Percentiles rank a stretch among this genome's conserved stretches.
Evolutionary conservation across 305 asterid genomes (phyloP).

Genomic region (Fraxinus angustifolia): DNA sequence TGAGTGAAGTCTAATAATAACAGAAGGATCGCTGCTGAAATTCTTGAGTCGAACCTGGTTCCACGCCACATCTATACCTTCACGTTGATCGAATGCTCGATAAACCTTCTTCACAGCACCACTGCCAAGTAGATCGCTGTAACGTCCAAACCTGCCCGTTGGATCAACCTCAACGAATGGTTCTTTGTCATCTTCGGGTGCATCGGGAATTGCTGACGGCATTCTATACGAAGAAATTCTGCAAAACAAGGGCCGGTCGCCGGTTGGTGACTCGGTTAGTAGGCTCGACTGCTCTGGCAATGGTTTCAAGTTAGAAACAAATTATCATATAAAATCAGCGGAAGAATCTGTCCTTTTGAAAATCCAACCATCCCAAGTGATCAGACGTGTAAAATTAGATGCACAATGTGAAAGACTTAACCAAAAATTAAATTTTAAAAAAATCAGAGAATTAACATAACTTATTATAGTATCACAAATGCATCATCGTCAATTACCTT

Average conservation of each 20-base stretch:
- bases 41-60: conserved; percentile 41
- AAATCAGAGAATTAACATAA: neutral
- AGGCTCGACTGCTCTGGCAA: neutral
- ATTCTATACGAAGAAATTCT: neutral
- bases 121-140: conserved; percentile 38
- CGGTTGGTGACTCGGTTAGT: neutral
- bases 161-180: conserved; percentile 47
- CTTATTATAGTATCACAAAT: neutral
- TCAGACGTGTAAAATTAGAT: neutral
- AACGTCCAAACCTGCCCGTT: conserved; percentile 38
- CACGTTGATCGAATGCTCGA: conserved; percentile 50
- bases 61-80: conserved; percentile 57
- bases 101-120: conserved; percentile 51
- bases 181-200: conserved; percentile 24
- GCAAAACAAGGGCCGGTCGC: neutral
- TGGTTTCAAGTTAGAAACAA: neutral
- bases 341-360: neutral
- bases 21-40: conserved; percentile 33
- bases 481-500: neutral
- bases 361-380: neutral
- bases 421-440: neutral
- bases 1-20: conserved; percentile 34
- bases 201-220: neutral
- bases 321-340: neutral
- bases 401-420: neutral